Percentiles rank a stretch among this genome's conserved stretches.
Evolutionary conservation across 257 asterid species (phyloP).

Genomic region (Fraxinus excelsior): DNA sequence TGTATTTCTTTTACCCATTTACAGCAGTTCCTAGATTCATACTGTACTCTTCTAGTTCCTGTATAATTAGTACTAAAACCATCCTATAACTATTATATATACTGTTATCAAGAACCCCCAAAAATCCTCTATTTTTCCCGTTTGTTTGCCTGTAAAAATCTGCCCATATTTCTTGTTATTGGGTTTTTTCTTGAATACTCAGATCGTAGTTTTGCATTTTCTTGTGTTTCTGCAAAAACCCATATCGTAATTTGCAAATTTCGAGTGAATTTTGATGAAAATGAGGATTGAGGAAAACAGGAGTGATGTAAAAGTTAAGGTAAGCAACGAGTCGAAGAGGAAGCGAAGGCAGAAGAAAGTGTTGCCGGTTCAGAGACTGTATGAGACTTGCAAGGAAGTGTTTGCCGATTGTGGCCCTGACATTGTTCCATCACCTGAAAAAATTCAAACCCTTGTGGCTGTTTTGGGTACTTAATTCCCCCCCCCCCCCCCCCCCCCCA

Average conservation of each 20-base stretch:
- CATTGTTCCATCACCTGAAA: slow-evolving; percentile 71
- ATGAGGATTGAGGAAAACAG: slow-evolving; percentile 67
- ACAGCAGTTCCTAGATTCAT: slow-evolving; percentile 13
- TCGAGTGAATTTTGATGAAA: slow-evolving; percentile 29
- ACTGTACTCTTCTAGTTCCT: not conserved
- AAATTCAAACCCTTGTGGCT: slow-evolving; percentile 60
- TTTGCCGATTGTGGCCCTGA: slow-evolving; percentile 87
- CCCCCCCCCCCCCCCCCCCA: not conserved
- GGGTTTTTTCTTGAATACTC: not conserved
- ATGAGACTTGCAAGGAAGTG: slow-evolving; percentile 69
- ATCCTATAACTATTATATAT: slow-evolving; percentile 6
- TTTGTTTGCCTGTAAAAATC: not conserved
- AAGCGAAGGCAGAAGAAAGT: slow-evolving; percentile 45
- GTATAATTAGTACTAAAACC: slow-evolving; percentile 2
- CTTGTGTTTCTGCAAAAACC: slow-evolving; percentile 6
- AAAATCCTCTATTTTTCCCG: not conserved
- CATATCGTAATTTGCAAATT: slow-evolving; percentile 16
- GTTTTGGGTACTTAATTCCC: slow-evolving; percentile 56
- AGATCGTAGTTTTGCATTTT: not conserved
- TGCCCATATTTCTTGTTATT: not conserved
- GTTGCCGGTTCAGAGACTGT: slow-evolving; percentile 64
- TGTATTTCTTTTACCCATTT: slow-evolving; percentile 26
- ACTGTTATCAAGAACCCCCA: not conserved
- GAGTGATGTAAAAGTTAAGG: slow-evolving; percentile 50
- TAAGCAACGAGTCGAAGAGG: slow-evolving; percentile 50